These are phyloP conservation scores for Cerrena zonata DNA, from an alignment of 1,284 basidiomycete genomes.

Conservation along the genomic window DNA sequence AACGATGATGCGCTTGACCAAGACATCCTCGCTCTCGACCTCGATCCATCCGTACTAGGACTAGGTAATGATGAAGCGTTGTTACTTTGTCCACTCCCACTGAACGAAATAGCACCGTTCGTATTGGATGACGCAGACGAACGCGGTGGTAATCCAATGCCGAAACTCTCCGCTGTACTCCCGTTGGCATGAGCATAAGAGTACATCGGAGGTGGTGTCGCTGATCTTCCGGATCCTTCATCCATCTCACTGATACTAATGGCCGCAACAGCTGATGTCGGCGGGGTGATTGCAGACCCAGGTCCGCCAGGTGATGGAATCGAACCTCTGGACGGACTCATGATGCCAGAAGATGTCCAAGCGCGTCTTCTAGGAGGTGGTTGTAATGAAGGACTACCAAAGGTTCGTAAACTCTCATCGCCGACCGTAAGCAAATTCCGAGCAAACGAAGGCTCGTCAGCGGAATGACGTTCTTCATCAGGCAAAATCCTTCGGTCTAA, in stretches of 20 bases:
- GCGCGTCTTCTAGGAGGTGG: conserved; percentile 54
- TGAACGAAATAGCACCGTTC: not conserved
- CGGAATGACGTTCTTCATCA: conserved; percentile 32
- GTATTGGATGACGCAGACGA: not conserved
- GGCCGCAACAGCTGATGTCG: not conserved
- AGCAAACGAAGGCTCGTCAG: conserved; percentile 9
- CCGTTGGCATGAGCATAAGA: conserved; percentile 30
- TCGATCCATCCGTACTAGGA: conserved; percentile 9
- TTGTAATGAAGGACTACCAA: conserved; percentile 45
- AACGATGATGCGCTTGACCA: conserved; percentile 51
- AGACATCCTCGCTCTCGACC: conserved; percentile 32
- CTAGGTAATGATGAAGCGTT: conserved; percentile 7
- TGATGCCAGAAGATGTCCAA: conserved; percentile 37
- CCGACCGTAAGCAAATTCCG: conserved; percentile 3
- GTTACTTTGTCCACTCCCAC: not conserved
- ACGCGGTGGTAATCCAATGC: conserved; percentile 25
- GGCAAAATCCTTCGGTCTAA: conserved; percentile 50
- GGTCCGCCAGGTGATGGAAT: conserved; percentile 11
- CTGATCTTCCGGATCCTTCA: conserved; percentile 2
- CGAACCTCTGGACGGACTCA: conserved; percentile 1
- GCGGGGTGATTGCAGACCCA: not conserved
- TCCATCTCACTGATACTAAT: not conserved
- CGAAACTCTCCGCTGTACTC: conserved; percentile 33
- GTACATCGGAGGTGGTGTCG: conserved; percentile 16
- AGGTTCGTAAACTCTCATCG: conserved; percentile 7